Evolutionary conservation across 192 early-diverging fungal species (phyloP), one percentile per base, ranked within the genome.

Genomic region (Paraglomus occultum): DNA sequence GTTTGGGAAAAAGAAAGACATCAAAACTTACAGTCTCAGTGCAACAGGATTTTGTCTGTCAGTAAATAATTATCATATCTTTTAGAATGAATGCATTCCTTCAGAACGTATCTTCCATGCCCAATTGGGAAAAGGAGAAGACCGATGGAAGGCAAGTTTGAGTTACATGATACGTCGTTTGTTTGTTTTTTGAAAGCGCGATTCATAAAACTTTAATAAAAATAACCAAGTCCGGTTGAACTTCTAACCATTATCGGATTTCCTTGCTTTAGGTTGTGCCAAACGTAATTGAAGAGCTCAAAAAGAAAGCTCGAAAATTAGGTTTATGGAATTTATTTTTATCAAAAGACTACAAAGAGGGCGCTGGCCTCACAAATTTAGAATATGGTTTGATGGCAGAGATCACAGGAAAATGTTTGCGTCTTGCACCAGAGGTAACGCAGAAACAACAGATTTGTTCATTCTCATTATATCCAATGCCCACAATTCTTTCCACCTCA

Each of bases 241-340:
- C 15, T 2, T 15, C n/a, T 46, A 14, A 15, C 20, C 46, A 40
- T 31, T 59, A 42, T 51, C 11, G 11, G 10, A 23, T 10, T 58
- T 31, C 3, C 31, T 31, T 3, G 31, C 18, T 46, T 42, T 70
- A 89, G 87, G 65, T 82, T 1, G 86, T 96, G 46, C 97, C 97
- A 18, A 80, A 84, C 44, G 83, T 96, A 50, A 86, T 98, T 61
- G 97, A 96, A 74, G 77, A 87, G 42, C 89, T 99, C 57, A 99
- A 99, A 81, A 72, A 71, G 42, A 91, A 92, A 71, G 97, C 97
- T 0, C 83, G 83, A 57, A 78, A 79, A 46, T 84, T 96, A 20
- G 97, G 95, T 6, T 87, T 99, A 17, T 99, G 97, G 97, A 99
- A 99, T 81, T 73, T 98, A 61, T 99, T 94, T 77, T 78, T 98